Conservation (phyloP, 2,329 filamentous ascomycete genomes). For the Paraconiothyrium brasiliense region DNA sequence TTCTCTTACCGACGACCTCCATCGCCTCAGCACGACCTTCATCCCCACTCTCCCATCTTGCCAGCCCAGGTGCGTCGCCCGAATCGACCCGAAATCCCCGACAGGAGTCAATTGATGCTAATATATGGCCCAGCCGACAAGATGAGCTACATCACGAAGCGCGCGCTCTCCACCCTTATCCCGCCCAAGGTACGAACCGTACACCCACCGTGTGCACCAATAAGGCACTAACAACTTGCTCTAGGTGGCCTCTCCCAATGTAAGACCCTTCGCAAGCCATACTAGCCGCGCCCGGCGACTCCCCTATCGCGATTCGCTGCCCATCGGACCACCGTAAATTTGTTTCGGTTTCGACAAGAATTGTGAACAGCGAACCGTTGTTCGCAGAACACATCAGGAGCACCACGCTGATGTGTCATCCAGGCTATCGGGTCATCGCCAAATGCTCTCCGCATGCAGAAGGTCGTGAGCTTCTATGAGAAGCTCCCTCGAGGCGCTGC, state of each 20-base stretch:
- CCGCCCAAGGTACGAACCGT: constrained; percentile 85
- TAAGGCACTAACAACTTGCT: constrained; percentile 49
- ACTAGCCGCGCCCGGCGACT: constrained; percentile 22
- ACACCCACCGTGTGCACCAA: constrained; percentile 20
- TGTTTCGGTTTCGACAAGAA: constrained; percentile 20
- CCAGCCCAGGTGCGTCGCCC: constrained; percentile 44
- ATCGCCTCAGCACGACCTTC: constrained; percentile 38
- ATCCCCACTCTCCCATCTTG: constrained; percentile 49
- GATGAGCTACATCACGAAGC: constrained; percentile 93
- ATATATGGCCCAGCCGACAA: constrained; percentile 59
- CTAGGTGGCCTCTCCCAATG: constrained; percentile 84
- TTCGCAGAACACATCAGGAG: not conserved
- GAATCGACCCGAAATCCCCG: constrained; percentile 17
- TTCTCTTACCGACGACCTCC: constrained; percentile 40
- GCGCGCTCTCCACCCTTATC: constrained; percentile 97
- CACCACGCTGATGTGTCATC: constrained; percentile 33
- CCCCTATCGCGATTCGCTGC: constrained; percentile 17
- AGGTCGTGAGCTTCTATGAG: constrained; percentile 98
- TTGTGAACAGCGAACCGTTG: constrained; percentile 5
- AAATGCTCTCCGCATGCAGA: constrained; percentile 97
- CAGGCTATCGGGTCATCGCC: constrained; percentile 94
- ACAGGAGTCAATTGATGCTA: constrained; percentile 45
- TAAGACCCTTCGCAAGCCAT: constrained; percentile 61
- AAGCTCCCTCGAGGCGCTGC: constrained; percentile 93
- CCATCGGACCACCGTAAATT: constrained; percentile 28